Base-by-base conservation (phyloP, 192 early-diverging fungal genomes). In the Gaertneriomyces semiglobifer region DNA sequence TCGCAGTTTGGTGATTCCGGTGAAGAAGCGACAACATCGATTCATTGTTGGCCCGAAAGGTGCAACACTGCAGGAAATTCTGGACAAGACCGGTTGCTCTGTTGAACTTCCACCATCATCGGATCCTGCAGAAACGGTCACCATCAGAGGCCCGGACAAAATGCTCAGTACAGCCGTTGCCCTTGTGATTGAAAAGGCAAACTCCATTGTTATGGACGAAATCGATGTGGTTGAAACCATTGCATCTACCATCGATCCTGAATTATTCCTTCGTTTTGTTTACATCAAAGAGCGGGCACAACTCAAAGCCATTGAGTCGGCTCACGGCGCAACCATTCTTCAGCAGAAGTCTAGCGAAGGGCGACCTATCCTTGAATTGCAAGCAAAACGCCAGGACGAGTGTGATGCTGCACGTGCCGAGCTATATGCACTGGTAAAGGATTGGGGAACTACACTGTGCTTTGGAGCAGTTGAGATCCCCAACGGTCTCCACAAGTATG, bases 11-110 rank as follows among this genome's bases (percentile, higher is more conserved):
- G 76, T 78, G 3, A 81, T 93, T 52, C 79, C 81, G 46, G 80
- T 97, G 48, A 88, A 90, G 48, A 96, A 97, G 80, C 88, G 89
- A 57, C 93, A 96, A 77, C 96, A 98, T 74, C 89, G 88, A 48
- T 96, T 93, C 74, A 77, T 99, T 18, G 80, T 95, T 41, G 95
- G 95, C 11, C 74, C 85, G 40, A 86, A 89, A 73, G 93, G 90
- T 38, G 72, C 82, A 25, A 81, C 81, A 20, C 80, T 98, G 53
- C 80, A 87, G 55, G 94, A 96, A 50, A 90, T 99, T 54, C 75
- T 93, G 48, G 84, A 85, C n/a, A 76, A 82, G 0, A 95, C 91
- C 38, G 94, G 91, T 11, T 99, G 96, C 82, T 84, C 80, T 50
- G 87, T 99, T 25, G 84, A 86, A 44, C 80, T 99, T 41, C 91